Evolutionary conservation across 495 filamentous ascomycete species (phyloP), one percentile per base, ranked within the genome.

Genomic region (Podospora pseudopauciseta): DNA sequence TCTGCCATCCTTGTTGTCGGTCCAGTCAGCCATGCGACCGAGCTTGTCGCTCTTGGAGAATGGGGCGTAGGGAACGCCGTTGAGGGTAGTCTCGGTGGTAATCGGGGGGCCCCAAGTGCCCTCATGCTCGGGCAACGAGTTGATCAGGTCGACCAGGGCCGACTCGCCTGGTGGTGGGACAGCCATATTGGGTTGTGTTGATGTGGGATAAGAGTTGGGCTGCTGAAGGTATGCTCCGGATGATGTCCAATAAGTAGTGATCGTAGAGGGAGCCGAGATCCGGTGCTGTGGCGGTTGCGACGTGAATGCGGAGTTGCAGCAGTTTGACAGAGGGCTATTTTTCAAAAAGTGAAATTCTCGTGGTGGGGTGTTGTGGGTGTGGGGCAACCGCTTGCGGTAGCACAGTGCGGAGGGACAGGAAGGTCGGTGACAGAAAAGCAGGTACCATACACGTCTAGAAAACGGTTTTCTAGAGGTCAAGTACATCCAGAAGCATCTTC

Each of bases 11-110:
- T 97, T 97, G 71, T 91, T 88, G 71, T 97, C 95, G n/a, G 94
- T 96, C 96, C 96, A 99, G 81, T 99, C 95, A 20, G 95, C 95
- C 95, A 99, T 99, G 71, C 95, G 93, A 65, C 96, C 95, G 30
- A 99, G 83, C 85, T 98, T 99, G 84, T 99, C 95, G 72, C 92
- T 92, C 84, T 99, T 99, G 68, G 93, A 97, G 83, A 93, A 99
- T 59, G 96, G 94, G 61, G 94, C 94, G 72, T 97, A 99, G 4
- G 95, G 95, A 39, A 98, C 93, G 75, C 96, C 95, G 74, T 94
- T 88, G 67, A 99, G 84, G 65, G 90, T 94, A 65, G 92, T 95
- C 73, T 97, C 92, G 68, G 80, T 86, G 28, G 92, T 87, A 64
- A 88, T 86, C 65, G 91, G 80, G 65, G 95, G 95, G 44, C 95